phyloP scores from a whole-genome alignment of 345 rosid species.

The Salix dunnii region DNA sequence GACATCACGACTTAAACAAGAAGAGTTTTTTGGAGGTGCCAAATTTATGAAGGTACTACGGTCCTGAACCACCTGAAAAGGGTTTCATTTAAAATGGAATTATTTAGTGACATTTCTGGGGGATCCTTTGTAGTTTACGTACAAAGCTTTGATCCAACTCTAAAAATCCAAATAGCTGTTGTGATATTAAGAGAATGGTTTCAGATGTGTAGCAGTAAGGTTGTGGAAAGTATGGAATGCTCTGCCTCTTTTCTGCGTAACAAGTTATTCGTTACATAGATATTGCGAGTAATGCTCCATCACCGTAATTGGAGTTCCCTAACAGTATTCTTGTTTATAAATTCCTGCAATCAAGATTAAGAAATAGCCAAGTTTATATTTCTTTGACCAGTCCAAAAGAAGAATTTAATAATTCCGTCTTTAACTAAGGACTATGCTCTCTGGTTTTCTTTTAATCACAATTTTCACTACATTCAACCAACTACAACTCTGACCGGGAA shows the following conservation, averaged over 20 bases:
- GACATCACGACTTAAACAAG: slow-evolving; percentile 85
- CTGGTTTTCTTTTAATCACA: not conserved
- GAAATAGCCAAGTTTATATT: not conserved
- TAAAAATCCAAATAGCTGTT: not conserved
- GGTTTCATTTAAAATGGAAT: not conserved
- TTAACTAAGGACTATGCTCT: not conserved
- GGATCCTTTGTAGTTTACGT: not conserved
- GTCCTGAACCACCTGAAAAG: not conserved
- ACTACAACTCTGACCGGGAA: not conserved
- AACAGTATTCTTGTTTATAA: not conserved
- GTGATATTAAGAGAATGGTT: not conserved
- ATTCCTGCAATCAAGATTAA: not conserved
- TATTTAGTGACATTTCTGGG: not conserved
- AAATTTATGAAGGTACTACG: slow-evolving; percentile 82
- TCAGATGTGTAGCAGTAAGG: not conserved
- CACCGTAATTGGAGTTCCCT: not conserved
- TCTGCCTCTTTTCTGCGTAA: not conserved
- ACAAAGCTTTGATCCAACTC: not conserved
- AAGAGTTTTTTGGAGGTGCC: slow-evolving; percentile 73
- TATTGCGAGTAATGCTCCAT: not conserved
- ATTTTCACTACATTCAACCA: not conserved
- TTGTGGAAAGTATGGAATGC: not conserved
- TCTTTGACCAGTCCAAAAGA: not conserved
- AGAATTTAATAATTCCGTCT: not conserved
- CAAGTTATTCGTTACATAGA: not conserved